Evolutionary conservation across 169 alveolate species (phyloP), one percentile per base, ranked within the genome.

Genomic region (Cryptosporidium tyzzeri): DNA sequence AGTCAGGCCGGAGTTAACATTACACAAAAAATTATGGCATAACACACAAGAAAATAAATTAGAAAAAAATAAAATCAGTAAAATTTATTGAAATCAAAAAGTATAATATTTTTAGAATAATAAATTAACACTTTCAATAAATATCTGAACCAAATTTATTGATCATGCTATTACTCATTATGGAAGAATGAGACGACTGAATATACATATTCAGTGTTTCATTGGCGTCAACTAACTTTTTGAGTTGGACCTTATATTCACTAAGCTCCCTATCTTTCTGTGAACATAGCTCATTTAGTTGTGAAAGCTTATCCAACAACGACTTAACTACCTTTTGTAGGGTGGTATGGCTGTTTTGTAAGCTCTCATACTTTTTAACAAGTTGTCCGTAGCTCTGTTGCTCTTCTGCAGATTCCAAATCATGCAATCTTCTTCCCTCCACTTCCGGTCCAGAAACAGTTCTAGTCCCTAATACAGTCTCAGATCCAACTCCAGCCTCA

Each of bases 81-180:
- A 65, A 65, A 31, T n/a, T 65, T 16, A 65, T 33, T 3, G 44
- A 65, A 65, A 33, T 29, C 35, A 7, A 67, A 67, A 12, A 67
- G 48, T 12, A 26, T 67, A 67, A 35, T 67, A 67, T 67, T 8
- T 18, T 35, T 67, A 23, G 2, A 67, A n/a, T 7, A 35, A 33
- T 16, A 29, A n/a, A 67, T 29, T 67, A 67, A 8, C 51, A 67
- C 26, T 67, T 67, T 67, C 51, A 80, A 65, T 62, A 80, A 62
- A 80, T 65, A 80, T 80, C 89, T 16, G 89, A 65, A 44, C 89
- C 89, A 80, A 80, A 80, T 80, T 59, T 80, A 80, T 80, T 80
- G 70, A 65, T 80, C 61, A 80, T 62, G 70, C 68, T 80, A 50
- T 55, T 73, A 80, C 55, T 80, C 89, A 80, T 80, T 33, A 80